Percentiles rank a stretch among this genome's conserved stretches.
These are phyloP conservation scores for Entonaema liquescens DNA, from an alignment of 495 filamentous ascomycete genomes.

Conservation along the genomic window DNA sequence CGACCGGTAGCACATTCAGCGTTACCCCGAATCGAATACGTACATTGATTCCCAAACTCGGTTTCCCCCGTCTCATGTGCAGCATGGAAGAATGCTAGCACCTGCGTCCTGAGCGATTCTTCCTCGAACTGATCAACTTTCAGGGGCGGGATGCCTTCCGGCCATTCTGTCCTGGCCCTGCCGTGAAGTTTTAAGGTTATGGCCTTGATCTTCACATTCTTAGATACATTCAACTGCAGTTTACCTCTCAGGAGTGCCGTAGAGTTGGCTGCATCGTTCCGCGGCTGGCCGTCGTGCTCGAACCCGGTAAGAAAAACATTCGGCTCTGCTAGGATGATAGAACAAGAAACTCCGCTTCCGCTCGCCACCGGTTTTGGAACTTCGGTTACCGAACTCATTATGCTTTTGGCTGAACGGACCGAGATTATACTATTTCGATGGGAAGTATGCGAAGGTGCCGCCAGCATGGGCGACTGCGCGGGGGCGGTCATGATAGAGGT, in stretches of 20 bases:
- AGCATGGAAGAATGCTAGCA: slow-evolving; percentile 84
- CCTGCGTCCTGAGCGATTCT: slow-evolving; percentile 78
- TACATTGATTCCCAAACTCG: slow-evolving; percentile 69
- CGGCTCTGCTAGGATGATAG: slow-evolving; percentile 84
- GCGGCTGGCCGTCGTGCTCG: slow-evolving; percentile 76
- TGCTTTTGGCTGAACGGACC: slow-evolving; percentile 54
- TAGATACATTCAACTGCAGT: slow-evolving; percentile 82
- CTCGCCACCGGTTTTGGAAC: slow-evolving; percentile 75
- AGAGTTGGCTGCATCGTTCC: slow-evolving; percentile 61
- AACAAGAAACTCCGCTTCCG: slow-evolving; percentile 75
- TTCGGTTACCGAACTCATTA: slow-evolving; percentile 55
- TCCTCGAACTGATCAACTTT: slow-evolving; percentile 86
- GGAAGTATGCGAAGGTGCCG: slow-evolving; percentile 31
- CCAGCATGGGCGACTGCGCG: slow-evolving; percentile 34
- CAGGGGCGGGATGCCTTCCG: slow-evolving; percentile 92
- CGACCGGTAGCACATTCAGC: slow-evolving; percentile 34
- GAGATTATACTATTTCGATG: slow-evolving; percentile 57
- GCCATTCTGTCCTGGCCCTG: slow-evolving; percentile 92
- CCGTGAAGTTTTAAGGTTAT: slow-evolving; percentile 87
- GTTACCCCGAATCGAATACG: slow-evolving; percentile 49
- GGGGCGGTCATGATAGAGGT: slow-evolving; percentile 41
- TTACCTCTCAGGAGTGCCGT: slow-evolving; percentile 88
- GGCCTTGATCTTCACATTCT: slow-evolving; percentile 94
- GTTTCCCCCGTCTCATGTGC: slow-evolving; percentile 63
- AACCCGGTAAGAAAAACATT: slow-evolving; percentile 91